Evolutionary conservation across 441 rosid genomes (phyloP).

Genomic region (Aquilaria agallochum): DNA sequence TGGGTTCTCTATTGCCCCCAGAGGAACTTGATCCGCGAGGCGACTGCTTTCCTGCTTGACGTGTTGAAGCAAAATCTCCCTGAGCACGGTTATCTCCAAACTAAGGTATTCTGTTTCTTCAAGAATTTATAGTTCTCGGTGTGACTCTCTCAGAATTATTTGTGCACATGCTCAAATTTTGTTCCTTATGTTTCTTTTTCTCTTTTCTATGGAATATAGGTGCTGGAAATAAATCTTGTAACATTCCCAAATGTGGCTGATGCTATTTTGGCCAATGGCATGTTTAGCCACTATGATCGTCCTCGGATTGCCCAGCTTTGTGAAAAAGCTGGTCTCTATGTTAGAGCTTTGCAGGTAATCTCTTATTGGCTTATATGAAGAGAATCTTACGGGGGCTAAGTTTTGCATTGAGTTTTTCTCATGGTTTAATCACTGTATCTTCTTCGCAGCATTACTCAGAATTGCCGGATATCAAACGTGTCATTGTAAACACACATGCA

Average conservation of each 20-base stretch:
- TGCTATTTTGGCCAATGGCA: conserved; percentile 98
- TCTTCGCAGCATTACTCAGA: conserved; percentile 76
- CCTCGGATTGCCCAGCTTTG: conserved; percentile 98
- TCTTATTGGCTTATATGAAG: conserved; percentile 13
- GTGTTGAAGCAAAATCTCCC: conserved; percentile 98
- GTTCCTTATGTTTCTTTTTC: conserved; percentile 5
- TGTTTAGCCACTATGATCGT: conserved; percentile 97
- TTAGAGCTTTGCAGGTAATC: conserved; percentile 83
- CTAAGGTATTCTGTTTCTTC: conserved; percentile 58
- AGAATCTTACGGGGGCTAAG: too few relatives aligned
- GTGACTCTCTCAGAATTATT: conserved; percentile 1
- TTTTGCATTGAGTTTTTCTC: background rate
- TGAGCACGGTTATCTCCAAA: conserved; percentile 91
- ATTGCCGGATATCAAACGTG: conserved; percentile 85
- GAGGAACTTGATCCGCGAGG: conserved; percentile 99
- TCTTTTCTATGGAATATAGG: conserved; percentile 41
- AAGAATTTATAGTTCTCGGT: background rate
- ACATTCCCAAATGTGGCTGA: conserved; percentile 99
- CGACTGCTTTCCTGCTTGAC: conserved; percentile 98
- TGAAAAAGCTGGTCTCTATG: conserved; percentile 94
- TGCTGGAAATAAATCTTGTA: conserved; percentile 95
- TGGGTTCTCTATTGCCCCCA: conserved; percentile 20
- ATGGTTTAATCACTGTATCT: conserved; percentile 9
- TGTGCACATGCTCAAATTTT: background rate
- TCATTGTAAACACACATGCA: conserved; percentile 88